phyloP scores from a whole-genome alignment of 345 rosid species.

The Arabidopsis thaliana region DNA sequence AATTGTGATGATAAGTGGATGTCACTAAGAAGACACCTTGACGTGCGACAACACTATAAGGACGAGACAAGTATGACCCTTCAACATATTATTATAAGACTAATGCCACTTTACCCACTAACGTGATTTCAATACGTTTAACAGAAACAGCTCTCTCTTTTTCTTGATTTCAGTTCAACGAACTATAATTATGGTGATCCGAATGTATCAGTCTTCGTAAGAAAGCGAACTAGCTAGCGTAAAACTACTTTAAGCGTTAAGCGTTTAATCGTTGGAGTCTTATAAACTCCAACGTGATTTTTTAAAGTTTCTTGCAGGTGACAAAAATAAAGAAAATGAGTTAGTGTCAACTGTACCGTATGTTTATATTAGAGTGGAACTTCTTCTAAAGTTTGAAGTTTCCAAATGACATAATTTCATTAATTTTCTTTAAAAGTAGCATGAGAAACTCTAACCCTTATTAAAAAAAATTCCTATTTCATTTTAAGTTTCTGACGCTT shows the following conservation, averaged over 20 bases:
- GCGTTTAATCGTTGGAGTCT: background rate
- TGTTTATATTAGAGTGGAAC: no score
- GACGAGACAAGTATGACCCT: slow-evolving; percentile 43
- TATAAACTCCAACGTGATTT: background rate
- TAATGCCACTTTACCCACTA: slow-evolving; percentile 46
- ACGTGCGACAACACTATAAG: slow-evolving; percentile 46
- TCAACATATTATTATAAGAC: slow-evolving; percentile 35
- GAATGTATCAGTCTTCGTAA: background rate
- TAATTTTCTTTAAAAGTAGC: no score
- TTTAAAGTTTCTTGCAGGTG: no score
- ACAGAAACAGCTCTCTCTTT: background rate
- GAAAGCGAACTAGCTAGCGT: background rate
- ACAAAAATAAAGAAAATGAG: background rate
- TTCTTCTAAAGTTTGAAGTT: no score
- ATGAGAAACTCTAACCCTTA: no score
- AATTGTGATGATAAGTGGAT: slow-evolving; percentile 46
- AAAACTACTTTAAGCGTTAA: background rate
- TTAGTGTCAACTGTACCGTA: background rate
- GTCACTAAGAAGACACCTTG: slow-evolving; percentile 47
- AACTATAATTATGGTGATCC: background rate
- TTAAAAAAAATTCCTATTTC: no score
- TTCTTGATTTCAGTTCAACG: background rate
- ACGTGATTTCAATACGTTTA: slow-evolving; percentile 24
- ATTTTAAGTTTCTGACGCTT: no score
- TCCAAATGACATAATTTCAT: no score